A percentile compares a stretch with the other conserved stretches of the same genome.
Conservation (phyloP, 176 grass and related monocot species). For the Typha latifolia region DNA sequence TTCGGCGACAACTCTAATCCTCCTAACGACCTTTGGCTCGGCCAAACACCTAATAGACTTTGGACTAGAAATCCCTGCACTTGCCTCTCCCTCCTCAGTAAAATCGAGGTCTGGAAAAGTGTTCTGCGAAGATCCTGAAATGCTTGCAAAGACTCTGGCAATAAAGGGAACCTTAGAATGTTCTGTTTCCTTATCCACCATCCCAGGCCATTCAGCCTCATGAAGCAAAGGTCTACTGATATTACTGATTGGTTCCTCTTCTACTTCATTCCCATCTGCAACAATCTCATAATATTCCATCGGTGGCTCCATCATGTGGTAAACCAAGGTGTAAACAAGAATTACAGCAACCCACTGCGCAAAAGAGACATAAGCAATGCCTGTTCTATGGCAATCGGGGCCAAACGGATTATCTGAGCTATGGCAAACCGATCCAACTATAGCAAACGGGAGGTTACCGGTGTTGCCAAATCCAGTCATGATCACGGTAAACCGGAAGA, state of each 20-base stretch:
- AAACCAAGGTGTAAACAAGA: conserved; percentile 91
- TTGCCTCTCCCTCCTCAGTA: conserved; percentile 35
- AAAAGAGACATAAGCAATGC: conserved; percentile 83
- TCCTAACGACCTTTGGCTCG: conserved; percentile 72
- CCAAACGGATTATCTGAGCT: conserved; percentile 71
- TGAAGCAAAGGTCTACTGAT: conserved; percentile 77
- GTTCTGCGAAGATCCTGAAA: conserved; percentile 76
- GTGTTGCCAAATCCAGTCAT: conserved; percentile 99
- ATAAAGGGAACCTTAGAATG: conserved; percentile 84
- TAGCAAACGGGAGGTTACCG: conserved; percentile 85
- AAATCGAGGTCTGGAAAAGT: conserved; percentile 76
- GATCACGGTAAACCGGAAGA: conserved; percentile 72
- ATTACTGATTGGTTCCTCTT: conserved; percentile 34
- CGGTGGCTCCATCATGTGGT: conserved; percentile 98
- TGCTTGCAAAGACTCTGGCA: conserved; percentile 75
- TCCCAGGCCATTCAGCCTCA: conserved; percentile 93
- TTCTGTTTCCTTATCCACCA: conserved; percentile 77
- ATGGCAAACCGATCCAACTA: conserved; percentile 85
- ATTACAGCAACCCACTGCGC: conserved; percentile 92
- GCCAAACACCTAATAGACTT: conserved; percentile 74
- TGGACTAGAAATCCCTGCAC: conserved; percentile 53
- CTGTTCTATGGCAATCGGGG: conserved; percentile 46
- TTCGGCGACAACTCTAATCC: conserved; percentile 83
- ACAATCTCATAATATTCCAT: conserved; percentile 91
- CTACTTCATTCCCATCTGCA: conserved; percentile 41